These are phyloP conservation scores for Trypanosoma platydactyli DNA, from an alignment of 208 protist genomes.

Conservation along the genomic window DNA sequence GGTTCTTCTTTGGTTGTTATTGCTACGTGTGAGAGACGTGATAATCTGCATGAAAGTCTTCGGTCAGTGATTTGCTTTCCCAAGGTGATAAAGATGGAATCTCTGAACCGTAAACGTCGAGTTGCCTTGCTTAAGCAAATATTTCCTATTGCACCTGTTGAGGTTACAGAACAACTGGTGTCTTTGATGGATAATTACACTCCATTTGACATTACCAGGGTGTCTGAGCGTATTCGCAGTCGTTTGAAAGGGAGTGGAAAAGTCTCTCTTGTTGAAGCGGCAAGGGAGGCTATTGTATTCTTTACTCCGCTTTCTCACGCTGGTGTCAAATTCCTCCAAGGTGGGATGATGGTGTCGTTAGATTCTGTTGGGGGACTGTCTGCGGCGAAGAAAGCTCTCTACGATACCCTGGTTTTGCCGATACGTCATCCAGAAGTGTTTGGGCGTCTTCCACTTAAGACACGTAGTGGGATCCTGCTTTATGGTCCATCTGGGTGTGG, in stretches of 20 bases:
- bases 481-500: conserved; percentile 93
- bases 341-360: conserved; percentile 67
- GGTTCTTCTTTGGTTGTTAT: conserved; percentile 61
- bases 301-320: conserved; percentile 86
- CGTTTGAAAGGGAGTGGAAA: conserved; percentile 3
- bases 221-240: conserved; percentile 50
- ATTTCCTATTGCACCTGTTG: conserved; percentile 39
- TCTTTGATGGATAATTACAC: conserved; percentile 89
- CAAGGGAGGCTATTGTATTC: conserved; percentile 35
- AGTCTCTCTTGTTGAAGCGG: conserved; percentile 24
- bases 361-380: conserved; percentile 90
- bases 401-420: conserved; percentile 95
- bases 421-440: conserved; percentile 93
- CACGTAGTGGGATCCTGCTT: conserved; percentile 89
- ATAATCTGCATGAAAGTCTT: conserved; percentile 67
- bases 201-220: conserved; percentile 75
- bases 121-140: conserved; percentile 53
- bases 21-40: conserved; percentile 64
- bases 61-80: conserved; percentile 68
- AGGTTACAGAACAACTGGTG: conserved; percentile 39
- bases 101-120: conserved; percentile 55
- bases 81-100: conserved; percentile 55
- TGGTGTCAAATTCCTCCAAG: conserved; percentile 78
- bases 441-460: conserved; percentile 85
- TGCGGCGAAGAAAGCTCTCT: conserved; percentile 93